A percentile compares a stretch with the other conserved stretches of the same genome.
phyloP scores from a whole-genome alignment of 83 land plant genomes.

The Picea abies region DNA sequence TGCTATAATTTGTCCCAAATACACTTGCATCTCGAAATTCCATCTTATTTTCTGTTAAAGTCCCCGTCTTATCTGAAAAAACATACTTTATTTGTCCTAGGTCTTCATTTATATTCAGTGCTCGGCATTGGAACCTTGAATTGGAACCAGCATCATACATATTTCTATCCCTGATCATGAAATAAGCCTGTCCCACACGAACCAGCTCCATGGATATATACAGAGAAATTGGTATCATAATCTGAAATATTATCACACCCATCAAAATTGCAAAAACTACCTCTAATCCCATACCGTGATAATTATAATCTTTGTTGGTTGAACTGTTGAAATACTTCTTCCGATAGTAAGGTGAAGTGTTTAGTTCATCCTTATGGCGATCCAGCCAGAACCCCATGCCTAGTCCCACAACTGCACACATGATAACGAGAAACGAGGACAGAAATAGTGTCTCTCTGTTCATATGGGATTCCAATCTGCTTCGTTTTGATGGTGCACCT shows the following conservation, averaged over 20 bases:
- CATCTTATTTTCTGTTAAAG: conserved; percentile 98
- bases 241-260: conserved; percentile 87
- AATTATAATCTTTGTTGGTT: conserved; percentile 44
- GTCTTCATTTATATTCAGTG: conserved; percentile 97
- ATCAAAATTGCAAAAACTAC: conserved; percentile 70
- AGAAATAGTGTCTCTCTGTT: conserved; percentile 86
- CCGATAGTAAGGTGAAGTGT: conserved; percentile 53
- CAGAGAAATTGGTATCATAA: conserved; percentile 94
- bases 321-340: conserved; percentile 31
- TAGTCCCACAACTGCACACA: conserved; percentile 74
- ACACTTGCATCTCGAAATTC: conserved; percentile 93
- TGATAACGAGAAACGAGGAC: conserved; percentile 55
- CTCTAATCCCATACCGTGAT: conserved; percentile 74
- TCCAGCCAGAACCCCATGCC: conserved; percentile 74
- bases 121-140: conserved; percentile 89
- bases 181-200: conserved; percentile 94
- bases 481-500: conserved; percentile 95
- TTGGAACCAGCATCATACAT: conserved; percentile 73
- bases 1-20: conserved; percentile 70
- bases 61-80: conserved; percentile 97
- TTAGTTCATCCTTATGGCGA: conserved; percentile 53
- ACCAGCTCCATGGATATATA: conserved; percentile 99
- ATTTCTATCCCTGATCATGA: conserved; percentile 77
- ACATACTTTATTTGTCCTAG: conserved; percentile 93
- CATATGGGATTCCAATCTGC: conserved; percentile 85